Base-by-base conservation (phyloP, 1,139 yeast species). In the Blastobotrys elegans region DNA sequence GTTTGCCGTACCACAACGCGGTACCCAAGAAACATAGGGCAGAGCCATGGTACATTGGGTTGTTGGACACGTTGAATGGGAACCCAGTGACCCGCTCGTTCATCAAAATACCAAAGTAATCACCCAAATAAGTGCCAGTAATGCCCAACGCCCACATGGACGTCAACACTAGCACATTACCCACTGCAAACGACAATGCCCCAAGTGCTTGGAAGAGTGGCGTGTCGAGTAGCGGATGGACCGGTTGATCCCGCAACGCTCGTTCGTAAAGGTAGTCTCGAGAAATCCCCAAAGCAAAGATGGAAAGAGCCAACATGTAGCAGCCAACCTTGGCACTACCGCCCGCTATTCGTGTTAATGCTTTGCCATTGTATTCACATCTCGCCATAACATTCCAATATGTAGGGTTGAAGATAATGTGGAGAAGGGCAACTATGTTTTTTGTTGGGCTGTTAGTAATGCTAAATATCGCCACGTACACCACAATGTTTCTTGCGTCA, bases 41-140 rank as follows among this genome's bases (percentile, higher is more conserved):
- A 6, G 95, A 85, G 20, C 98, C 98, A 62, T 85, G 84, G 69
- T 92, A 92, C 98, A 92, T 92, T 53, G 98, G 98, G 66, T 92
- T 92, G 62, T 87, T 84, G 56, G 84, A 78, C 51, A 89, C 78
- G 60, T 83, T 90, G 75, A 92, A 92, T 20, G 98, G 98, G 75
- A 92, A 92, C 1, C 85, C 82, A n/a, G 94, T 84, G 52, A 92
- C 96, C 62, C 95, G 77, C 55, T 85, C 80, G 54, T 80, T 80
- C 95, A 90, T 92, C 60, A 92, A 76, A 60, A 92, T 90, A 1
- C 98, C 98, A 68, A 92, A 92, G 69, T 92, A 94, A 67, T 92
- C 98, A 33, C 98, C 98, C 53, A 92, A 72, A 63, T 92, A 92
- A 17, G 98, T 92, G 14, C 98, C 98, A 10, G 97, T 90, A 53